A percentile compares a stretch with the other conserved stretches of the same genome.
phyloP scores from a whole-genome alignment of 208 protist genomes.

The Polymyxa betae region DNA sequence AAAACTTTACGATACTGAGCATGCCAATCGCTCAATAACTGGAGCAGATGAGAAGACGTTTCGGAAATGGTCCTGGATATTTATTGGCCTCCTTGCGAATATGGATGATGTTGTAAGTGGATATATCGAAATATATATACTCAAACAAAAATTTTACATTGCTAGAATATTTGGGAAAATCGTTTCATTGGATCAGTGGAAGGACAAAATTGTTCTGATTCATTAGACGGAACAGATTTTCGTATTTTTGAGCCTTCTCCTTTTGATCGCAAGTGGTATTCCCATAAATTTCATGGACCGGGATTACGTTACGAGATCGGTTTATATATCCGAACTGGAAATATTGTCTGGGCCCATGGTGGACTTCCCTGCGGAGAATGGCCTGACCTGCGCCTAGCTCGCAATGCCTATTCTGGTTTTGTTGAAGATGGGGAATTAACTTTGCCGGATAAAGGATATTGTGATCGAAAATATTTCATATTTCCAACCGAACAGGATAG shows the following conservation, averaged over 20 bases:
- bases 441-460: background rate
- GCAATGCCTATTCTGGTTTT: background rate
- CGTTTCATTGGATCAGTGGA: background rate
- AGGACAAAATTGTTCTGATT: background rate
- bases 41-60: conserved; percentile 10
- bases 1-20: conserved; percentile 19
- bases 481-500: background rate
- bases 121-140: background rate
- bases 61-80: background rate
- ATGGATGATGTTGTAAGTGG: background rate
- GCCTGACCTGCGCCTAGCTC: background rate
- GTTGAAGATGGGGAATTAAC: background rate
- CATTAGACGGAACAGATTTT: background rate
- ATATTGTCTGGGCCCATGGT: background rate
- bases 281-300: background rate
- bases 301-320: background rate
- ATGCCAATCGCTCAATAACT: background rate
- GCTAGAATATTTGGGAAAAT: background rate
- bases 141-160: background rate
- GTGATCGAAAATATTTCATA: background rate
- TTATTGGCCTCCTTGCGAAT: background rate
- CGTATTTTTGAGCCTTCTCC: background rate
- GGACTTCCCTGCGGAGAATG: background rate
- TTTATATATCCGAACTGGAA: background rate
- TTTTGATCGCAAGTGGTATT: conserved; percentile 5